Evolutionary conservation across 768 basidiomycete genomes (phyloP).

Genomic region (Kwoniella europaea): DNA sequence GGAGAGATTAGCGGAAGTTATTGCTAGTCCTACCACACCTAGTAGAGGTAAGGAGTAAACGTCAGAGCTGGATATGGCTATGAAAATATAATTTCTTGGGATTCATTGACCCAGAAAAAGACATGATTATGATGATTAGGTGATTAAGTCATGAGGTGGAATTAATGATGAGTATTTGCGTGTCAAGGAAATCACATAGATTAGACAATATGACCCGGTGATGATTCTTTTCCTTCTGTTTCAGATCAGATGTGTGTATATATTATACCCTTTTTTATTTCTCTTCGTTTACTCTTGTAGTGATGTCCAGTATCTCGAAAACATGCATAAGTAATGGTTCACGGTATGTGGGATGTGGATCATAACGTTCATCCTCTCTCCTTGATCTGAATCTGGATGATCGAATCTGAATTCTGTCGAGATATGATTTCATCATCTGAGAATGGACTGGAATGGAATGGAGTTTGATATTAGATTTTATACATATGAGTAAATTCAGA

Average conservation of each 20-base stretch:
- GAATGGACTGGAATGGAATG: no score
- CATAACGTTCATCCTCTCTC: no score
- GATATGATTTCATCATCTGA: no score
- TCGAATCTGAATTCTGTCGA: no score
- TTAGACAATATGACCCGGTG: neutral
- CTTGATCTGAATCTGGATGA: no score
- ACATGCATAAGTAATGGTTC: neutral
- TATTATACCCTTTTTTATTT: neutral
- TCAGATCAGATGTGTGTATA: neutral
- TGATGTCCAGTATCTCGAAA: neutral
- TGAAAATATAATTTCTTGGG: no score
- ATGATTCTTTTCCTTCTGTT: neutral
- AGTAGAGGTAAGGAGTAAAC: neutral
- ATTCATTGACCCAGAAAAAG: no score
- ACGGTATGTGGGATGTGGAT: neutral
- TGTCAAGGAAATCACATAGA: neutral
- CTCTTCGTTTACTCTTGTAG: neutral
- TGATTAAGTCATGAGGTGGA: no score
- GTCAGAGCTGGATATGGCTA: neutral
- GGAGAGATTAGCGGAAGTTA: constrained; percentile 56
- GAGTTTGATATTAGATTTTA: no score
- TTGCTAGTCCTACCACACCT: constrained; percentile 47
- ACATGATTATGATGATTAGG: no score
- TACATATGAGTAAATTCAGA: no score
- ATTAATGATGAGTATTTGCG: no score